Base-by-base conservation (phyloP, 768 basidiomycete species). In the Termitomyces heimii region DNA sequence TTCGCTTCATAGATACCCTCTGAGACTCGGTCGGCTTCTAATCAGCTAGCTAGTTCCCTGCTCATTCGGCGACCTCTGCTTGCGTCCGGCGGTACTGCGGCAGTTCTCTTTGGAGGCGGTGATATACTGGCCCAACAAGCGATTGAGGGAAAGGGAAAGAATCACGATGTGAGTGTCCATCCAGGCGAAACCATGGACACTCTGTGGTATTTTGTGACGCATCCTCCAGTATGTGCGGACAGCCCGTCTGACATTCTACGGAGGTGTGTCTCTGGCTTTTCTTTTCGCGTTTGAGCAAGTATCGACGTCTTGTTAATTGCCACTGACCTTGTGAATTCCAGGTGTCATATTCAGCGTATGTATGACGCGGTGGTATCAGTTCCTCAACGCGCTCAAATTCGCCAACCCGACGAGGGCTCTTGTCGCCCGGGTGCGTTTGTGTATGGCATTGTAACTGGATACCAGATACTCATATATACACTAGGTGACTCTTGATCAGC, bases 71-170 rank as follows among this genome's bases (percentile, higher is more conserved):
- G 82, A 13, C 88, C 89, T 0, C 74, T 88, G 73, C 54, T 82
- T n/a, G 72, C 83, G 2, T 86, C 89, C 62, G 88, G 84, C 56
- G 70, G 72, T 0, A 88, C 88, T 0, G 86, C 86, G 0, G 82
- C 79, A 1, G 63, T 86, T 51, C 73, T 92, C 10, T 92, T 92
- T 60, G 85, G 88, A 44, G 75, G 80, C 6, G 90, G 89, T 22
- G 92, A 93, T 66, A 63, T 94, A 1, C 80, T 95, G 43, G 94
- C 94, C 0, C 94, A 97, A 70, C 94, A 96, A 70, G 80, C 74
- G 1, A 80, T 95, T 20, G 94, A 95, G 66, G 76, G 75, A 64
- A 81, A 75, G 61, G 90, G 92, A 6, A 74, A 66, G 54, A 69
- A 85, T 2, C 93, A 96, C 66, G 93, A 97, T 62, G 89, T 90